Percentiles rank a stretch among this genome's conserved stretches.
Conservation (phyloP, 139 green algal genomes). For the Mychonastes homosphaera region DNA sequence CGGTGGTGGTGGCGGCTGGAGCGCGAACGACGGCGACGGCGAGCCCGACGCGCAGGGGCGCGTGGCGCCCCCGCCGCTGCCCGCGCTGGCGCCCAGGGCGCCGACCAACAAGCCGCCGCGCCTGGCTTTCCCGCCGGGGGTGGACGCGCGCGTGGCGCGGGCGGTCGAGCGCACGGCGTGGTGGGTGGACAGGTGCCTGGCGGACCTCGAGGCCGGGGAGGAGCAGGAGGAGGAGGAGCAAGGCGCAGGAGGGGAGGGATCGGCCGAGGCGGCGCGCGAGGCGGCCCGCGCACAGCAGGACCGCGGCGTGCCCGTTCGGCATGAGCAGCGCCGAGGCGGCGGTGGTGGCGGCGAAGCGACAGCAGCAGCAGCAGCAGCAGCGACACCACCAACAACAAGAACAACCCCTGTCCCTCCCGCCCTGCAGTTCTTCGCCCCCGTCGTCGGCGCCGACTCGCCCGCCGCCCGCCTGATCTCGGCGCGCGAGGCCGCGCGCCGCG, state of each 20-base stretch:
- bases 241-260: constrained; percentile 1
- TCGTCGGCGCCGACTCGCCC: constrained; percentile 26
- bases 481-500: neutral
- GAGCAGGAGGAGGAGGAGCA: constrained; percentile 5
- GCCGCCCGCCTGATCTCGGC: constrained; percentile 16
- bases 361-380: neutral
- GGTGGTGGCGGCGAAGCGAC: neutral
- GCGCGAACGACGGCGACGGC: no score
- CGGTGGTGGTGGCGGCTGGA: no score
- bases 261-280: neutral
- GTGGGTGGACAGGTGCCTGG: constrained; percentile 49
- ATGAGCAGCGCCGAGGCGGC: neutral
- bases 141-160: constrained; percentile 9
- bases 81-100: no score
- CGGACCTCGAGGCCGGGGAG: neutral
- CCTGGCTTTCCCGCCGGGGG: no score
- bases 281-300: neutral
- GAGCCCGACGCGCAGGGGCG: no score
- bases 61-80: no score
- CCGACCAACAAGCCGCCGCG: no score
- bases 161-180: constrained; percentile 21
- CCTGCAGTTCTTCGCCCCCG: constrained; percentile 21
- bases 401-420: neutral
- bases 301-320: no score
- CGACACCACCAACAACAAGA: neutral